These are phyloP conservation scores for Rutstroemia sp. DNA, from an alignment of 2,329 filamentous ascomycete species.

Conservation along the genomic window DNA sequence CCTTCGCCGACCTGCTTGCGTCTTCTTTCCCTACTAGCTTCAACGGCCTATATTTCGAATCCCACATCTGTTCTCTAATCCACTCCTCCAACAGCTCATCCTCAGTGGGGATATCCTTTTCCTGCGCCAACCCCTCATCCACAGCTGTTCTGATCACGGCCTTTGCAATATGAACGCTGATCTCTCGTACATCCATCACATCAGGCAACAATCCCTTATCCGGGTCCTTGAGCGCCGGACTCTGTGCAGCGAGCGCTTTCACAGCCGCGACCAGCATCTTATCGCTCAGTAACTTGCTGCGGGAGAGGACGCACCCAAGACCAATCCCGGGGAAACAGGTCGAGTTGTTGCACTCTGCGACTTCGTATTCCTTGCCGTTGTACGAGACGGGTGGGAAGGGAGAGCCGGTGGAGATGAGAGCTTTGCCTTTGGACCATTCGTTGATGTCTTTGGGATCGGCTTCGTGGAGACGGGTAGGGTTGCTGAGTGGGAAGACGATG, in stretches of 20 bases:
- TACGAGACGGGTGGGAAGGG: conserved; percentile 70
- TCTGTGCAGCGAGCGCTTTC: conserved; percentile 61
- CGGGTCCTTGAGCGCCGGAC: conserved; percentile 58
- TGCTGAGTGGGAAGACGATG: conserved; percentile 76
- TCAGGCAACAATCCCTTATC: conserved; percentile 66
- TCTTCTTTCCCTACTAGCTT: conserved; percentile 44
- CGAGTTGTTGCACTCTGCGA: conserved; percentile 83
- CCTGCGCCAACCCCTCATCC: conserved; percentile 59
- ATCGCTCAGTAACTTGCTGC: conserved; percentile 60
- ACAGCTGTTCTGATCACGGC: conserved; percentile 67
- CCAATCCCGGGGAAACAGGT: conserved; percentile 83
- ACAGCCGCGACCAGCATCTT: conserved; percentile 78
- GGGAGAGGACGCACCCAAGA: conserved; percentile 66
- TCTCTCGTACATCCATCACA: conserved; percentile 63
- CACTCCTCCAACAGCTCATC: conserved; percentile 38
- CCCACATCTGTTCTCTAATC: conserved; percentile 77
- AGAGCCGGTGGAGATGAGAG: conserved; percentile 74
- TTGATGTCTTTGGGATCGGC: conserved; percentile 70
- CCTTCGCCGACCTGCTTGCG: conserved; percentile 52
- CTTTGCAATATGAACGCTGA: conserved; percentile 70
- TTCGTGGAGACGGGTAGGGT: conserved; percentile 79
- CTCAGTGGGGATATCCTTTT: conserved; percentile 53
- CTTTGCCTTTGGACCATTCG: conserved; percentile 70
- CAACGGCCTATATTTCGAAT: conserved; percentile 59
- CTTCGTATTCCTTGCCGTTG: conserved; percentile 40